Conservation (phyloP, 495 filamentous ascomycete genomes). For the Podospora australis region DNA sequence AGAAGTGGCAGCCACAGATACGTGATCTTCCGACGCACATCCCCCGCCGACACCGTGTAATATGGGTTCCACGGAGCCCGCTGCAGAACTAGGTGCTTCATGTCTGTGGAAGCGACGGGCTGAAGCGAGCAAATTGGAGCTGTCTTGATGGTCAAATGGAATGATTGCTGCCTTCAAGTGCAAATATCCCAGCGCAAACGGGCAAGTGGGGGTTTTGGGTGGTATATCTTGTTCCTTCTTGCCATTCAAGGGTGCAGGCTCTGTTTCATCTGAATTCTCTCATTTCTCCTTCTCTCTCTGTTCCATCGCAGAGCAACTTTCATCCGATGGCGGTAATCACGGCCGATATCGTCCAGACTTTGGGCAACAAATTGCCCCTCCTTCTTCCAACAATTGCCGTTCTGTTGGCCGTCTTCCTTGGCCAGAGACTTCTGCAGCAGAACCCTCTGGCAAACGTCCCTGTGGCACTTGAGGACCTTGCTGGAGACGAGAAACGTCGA, state of each 20-base stretch:
- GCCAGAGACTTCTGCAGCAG: slow-evolving; percentile 16
- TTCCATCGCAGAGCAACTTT: not conserved
- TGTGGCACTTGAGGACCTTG: slow-evolving; percentile 24
- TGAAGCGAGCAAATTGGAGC: too few species aligned
- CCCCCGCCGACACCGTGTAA: too few species aligned
- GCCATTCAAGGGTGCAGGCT: too few species aligned
- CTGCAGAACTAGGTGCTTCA: too few species aligned
- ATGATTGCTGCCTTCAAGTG: too few species aligned
- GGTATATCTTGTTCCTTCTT: not conserved
- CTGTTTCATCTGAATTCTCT: not conserved
- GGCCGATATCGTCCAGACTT: slow-evolving; percentile 3
- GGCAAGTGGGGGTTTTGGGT: too few species aligned
- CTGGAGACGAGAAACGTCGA: slow-evolving; percentile 26
- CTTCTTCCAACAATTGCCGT: slow-evolving; percentile 20
- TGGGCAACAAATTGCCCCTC: slow-evolving; percentile 23
- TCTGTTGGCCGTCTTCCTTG: slow-evolving; percentile 17
- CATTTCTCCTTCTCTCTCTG: not conserved
- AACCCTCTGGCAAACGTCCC: slow-evolving; percentile 19
- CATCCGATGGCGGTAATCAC: slow-evolving; percentile 16
- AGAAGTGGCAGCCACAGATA: too few species aligned
- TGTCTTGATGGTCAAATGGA: too few species aligned
- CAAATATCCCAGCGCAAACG: not conserved
- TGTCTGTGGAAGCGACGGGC: too few species aligned
- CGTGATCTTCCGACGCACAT: too few species aligned
- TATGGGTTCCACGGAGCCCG: too few species aligned